Evolutionary conservation across 148 eudicot genomes (phyloP).

Genomic region (Rhododendron vialii): DNA sequence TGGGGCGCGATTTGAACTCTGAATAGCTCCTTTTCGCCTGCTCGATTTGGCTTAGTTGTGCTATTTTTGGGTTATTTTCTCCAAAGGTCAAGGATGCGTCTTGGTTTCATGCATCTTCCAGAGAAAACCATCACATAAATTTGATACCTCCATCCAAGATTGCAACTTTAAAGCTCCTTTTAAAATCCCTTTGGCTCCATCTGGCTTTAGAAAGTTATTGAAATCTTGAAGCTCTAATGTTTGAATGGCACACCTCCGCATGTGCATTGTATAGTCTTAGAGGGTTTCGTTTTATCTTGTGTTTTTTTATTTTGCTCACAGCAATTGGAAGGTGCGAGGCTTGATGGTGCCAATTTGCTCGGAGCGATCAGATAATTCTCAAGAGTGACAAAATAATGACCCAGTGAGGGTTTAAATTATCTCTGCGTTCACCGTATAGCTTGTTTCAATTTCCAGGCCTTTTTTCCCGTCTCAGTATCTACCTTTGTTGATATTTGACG

Average conservation of each 20-base stretch:
- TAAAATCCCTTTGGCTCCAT: not conserved
- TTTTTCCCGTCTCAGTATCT: not conserved
- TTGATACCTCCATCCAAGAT: not conserved
- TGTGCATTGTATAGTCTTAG: not conserved
- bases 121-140: not conserved
- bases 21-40: not conserved
- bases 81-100: not conserved
- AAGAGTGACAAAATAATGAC: not conserved
- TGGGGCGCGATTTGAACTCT: not conserved
- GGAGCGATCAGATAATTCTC: constrained; percentile 73
- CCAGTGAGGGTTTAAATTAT: not conserved
- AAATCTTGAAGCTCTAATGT: not conserved
- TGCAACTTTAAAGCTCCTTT: not conserved
- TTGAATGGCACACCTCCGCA: not conserved
- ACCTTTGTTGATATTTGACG: not conserved
- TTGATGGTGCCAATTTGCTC: constrained; percentile 81
- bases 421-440: not conserved
- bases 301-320: constrained; percentile 12
- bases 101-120: not conserved
- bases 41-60: not conserved
- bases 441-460: not conserved
- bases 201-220: not conserved
- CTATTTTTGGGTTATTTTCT: not conserved
- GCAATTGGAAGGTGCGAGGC: constrained; percentile 82
- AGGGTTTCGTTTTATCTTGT: not conserved